These are phyloP conservation scores for Chlorella vulgaris DNA, from an alignment of 139 green algal species.

Conservation along the genomic window DNA sequence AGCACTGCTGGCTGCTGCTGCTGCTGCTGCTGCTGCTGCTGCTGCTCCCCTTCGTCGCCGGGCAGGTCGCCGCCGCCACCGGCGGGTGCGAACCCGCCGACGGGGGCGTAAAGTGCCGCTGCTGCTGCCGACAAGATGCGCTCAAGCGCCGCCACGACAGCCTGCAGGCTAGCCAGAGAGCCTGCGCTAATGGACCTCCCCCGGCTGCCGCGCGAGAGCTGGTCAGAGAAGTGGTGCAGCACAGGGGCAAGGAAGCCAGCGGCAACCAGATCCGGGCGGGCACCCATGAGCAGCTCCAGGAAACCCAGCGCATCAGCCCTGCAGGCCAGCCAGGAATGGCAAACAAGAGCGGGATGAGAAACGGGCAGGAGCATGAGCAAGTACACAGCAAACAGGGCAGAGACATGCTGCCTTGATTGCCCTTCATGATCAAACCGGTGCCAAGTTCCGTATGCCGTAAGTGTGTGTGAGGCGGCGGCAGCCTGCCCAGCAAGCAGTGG, in stretches of 20 bases:
- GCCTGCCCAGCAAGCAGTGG: background rate
- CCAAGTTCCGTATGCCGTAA: too few relatives aligned
- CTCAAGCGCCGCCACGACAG: constrained; percentile 33
- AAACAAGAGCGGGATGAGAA: background rate
- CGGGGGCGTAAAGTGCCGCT: background rate
- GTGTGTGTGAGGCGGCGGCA: too few relatives aligned
- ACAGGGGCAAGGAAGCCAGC: constrained; percentile 47
- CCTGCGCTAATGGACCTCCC: constrained; percentile 22
- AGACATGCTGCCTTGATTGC: background rate
- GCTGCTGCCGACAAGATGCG: constrained; percentile 24
- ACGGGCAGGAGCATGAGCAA: background rate
- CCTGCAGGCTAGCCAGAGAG: constrained; percentile 57
- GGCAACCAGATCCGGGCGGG: constrained; percentile 55
- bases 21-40: background rate
- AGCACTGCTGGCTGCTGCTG: constrained; percentile 16
- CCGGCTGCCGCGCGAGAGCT: constrained; percentile 49
- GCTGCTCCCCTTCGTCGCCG: too few relatives aligned
- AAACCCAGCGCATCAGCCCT: constrained; percentile 62
- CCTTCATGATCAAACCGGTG: background rate
- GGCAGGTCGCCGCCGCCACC: background rate
- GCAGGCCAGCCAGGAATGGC: too few relatives aligned
- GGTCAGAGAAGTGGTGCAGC: constrained; percentile 66
- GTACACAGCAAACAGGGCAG: background rate
- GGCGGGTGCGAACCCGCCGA: background rate
- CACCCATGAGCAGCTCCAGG: constrained; percentile 72